phyloP scores from a whole-genome alignment of 176 grass and related monocot genomes.

The Pharus latifolius region DNA sequence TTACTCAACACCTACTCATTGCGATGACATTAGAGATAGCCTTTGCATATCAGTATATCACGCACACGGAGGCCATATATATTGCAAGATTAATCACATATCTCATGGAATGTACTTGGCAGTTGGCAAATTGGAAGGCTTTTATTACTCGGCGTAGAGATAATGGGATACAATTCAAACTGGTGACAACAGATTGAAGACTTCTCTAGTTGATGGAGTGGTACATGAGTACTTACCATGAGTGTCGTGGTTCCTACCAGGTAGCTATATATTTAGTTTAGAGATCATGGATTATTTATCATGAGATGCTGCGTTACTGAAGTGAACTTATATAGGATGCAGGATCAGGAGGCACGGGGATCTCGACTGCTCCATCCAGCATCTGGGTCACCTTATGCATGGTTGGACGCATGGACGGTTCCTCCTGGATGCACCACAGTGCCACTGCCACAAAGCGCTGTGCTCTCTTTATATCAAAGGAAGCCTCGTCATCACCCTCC shows the following conservation, averaged over 20 bases:
- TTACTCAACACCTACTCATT: no score
- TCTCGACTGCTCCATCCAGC: slow-evolving; percentile 20
- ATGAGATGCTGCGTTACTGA: not conserved
- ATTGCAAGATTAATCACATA: not conserved
- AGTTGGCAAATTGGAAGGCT: not conserved
- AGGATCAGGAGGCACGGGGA: slow-evolving; percentile 8
- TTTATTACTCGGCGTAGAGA: not conserved
- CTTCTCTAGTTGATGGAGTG: not conserved
- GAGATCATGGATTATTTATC: slow-evolving; percentile 10
- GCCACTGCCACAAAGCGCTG: slow-evolving; percentile 9
- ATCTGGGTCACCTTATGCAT: slow-evolving; percentile 27
- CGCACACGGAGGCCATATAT: no score
- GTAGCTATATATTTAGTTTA: not conserved
- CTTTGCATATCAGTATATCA: no score
- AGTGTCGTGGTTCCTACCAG: no score
- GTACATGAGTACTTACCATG: not conserved
- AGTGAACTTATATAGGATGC: not conserved
- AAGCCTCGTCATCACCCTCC: slow-evolving; percentile 19
- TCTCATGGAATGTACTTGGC: no score
- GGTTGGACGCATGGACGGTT: not conserved
- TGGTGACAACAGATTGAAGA: not conserved
- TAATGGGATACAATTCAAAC: not conserved
- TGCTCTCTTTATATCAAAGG: slow-evolving; percentile 1
- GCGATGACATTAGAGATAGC: no score
- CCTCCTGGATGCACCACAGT: slow-evolving; percentile 41